Evolutionary conservation across 2,329 filamentous ascomycete genomes (phyloP), one percentile per base, ranked within the genome.

Genomic region (Stemphylium vesicarium): DNA sequence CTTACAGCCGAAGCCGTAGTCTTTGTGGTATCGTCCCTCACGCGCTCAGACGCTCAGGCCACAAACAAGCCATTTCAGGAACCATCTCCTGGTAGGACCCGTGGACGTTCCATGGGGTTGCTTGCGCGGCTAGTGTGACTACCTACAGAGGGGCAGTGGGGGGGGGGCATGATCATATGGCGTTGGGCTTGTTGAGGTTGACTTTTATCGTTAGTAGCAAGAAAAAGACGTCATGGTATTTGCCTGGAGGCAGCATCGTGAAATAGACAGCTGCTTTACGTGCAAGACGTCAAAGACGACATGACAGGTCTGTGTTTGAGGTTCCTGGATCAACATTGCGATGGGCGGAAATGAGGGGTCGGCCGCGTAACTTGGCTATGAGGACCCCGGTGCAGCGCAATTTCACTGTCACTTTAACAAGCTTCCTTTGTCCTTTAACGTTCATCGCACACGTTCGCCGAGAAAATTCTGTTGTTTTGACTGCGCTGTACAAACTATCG

Each of bases 91-190:
- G 59, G 54, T 47, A 50, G 45, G 43, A n/a, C n/a, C n/a, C n/a
- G n/a, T n/a, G n/a, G n/a, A 45, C 44, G 44, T 47, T 33, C 49
- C 60, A 61, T 57, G 64, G 62, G 56, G 46, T 48, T 44, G 62
- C 62, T 57, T 64, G 64, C 52, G 48, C 48, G 48, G 47, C 56
- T 66, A 66, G 61, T 54, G 54, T 38, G 35, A 18, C 40, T 29
- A 31, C 31, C 31, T 29, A 29, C 26, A 29, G 51, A 42, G 39
- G 18, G 20, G 15, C 33, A 39, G 42, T 50, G 47, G 31, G 40
- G 20, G 31, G 40, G 20, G 39, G 29, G 48, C 26, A 29, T 29
- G 26, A 11, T 29, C 26, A 11, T 2, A 29, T 11, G 10, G 26
- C 26, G 26, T 11, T 29, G 26, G 26, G 26, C 26, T 29, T 29